These are phyloP conservation scores for Clarkia xantiana DNA, from an alignment of 345 rosid genomes.

Conservation along the genomic window DNA sequence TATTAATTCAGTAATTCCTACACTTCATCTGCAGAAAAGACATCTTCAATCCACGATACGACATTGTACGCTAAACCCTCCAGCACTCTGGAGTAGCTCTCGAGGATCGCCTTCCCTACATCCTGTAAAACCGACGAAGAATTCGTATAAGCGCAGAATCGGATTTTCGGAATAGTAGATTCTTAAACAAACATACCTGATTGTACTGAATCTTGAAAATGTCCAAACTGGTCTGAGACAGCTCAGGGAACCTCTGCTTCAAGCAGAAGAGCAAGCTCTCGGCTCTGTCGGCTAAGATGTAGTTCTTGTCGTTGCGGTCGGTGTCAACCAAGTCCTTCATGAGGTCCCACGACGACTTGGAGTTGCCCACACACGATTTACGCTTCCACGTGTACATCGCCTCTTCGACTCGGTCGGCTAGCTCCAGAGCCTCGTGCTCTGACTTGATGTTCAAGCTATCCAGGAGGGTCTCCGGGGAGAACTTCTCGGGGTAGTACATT, in stretches of 20 bases:
- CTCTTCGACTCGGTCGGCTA: slow-evolving; percentile 69
- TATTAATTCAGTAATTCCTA: no score
- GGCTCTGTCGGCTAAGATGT: slow-evolving; percentile 63
- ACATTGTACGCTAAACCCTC: slow-evolving; percentile 87
- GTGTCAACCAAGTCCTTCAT: slow-evolving; percentile 65
- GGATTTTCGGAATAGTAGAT: no score
- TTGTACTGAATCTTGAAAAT: slow-evolving; percentile 85
- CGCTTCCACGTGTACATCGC: slow-evolving; percentile 91
- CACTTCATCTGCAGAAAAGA: slow-evolving; percentile 39
- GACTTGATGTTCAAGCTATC: slow-evolving; percentile 53
- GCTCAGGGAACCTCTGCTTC: slow-evolving; percentile 82
- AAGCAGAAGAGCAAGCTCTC: slow-evolving; percentile 63
- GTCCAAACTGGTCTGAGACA: slow-evolving; percentile 85
- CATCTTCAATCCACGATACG: slow-evolving; percentile 88
- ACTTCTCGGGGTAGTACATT: slow-evolving; percentile 41
- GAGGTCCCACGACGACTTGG: slow-evolving; percentile 78
- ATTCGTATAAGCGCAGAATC: no score
- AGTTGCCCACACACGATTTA: slow-evolving; percentile 53
- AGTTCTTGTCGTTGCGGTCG: slow-evolving; percentile 61
- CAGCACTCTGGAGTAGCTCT: slow-evolving; percentile 82
- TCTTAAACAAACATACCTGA: slow-evolving; percentile 34
- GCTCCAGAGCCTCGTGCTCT: slow-evolving; percentile 87
- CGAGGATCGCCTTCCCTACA: slow-evolving; percentile 75
- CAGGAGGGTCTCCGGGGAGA: slow-evolving; percentile 61
- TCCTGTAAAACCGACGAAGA: slow-evolving; percentile 38